Base-by-base conservation (phyloP, 2,329 filamentous ascomycete species). In the Fulvia fulva region DNA sequence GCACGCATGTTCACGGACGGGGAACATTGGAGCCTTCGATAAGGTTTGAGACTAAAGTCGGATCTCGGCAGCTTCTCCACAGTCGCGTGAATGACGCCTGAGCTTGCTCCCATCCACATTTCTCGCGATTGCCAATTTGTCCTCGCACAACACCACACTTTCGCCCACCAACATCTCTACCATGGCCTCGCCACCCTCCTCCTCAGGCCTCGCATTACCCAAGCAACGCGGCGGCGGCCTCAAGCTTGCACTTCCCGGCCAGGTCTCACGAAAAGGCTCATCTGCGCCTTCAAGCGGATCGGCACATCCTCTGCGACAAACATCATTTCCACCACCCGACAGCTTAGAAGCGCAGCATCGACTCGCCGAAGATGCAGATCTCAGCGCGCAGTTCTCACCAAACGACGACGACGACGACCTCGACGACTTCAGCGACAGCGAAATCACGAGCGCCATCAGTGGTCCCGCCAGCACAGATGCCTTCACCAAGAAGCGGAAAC, bases 231-330 rank as follows among this genome's bases (percentile, higher is more conserved):
- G 9, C 11, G 23, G 26, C n/a, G 37, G 37, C 16, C 37, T 41
- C 37, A 41, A 41, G 8, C 47, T 50, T 30, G 22, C 47, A 16
- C 47, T 21, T 16, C 23, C 26, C 26, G 26, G 26, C 5, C 23
- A 25, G 26, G 11, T 11, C 7, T 86, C 87, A 49, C 87, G 89
- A 69, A 92, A 92, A 70, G 81, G 86, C 5, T 90, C 87, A 12
- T 82, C 86, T 3, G 76, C 80, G 25, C 74, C 80, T 8, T 81
- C 82, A 3, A 75, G 80, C 14, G 57, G 55, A 5, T 82, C 83
- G 1, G 78, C 82, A 0, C 88, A 90, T 63, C 88, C 87, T 1
- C 83, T 94, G 1, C 88, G 90, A 41, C 88, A 91, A 69, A 92
- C 90, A 4, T 91, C 89, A 0, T 94, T 91, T 69, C 88, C 89